Percentiles rank a stretch among this genome's conserved stretches.
Evolutionary conservation across 495 filamentous ascomycete species (phyloP).

Genomic region (Geoglossum glabrum): DNA sequence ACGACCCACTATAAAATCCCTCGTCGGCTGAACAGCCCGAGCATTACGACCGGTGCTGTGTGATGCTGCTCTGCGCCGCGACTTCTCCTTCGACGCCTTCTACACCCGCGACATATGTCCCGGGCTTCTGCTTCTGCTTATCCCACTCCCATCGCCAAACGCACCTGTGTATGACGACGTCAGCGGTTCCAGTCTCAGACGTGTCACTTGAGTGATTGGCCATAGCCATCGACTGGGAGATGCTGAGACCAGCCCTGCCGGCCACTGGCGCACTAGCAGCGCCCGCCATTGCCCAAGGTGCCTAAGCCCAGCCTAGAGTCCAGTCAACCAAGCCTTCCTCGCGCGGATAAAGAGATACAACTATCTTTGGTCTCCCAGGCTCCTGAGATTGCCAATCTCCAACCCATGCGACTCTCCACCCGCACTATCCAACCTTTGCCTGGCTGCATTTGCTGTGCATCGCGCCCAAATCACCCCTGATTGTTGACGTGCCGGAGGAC

Average conservation of each 20-base stretch:
- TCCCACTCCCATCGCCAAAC: not conserved
- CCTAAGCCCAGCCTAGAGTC: not conserved
- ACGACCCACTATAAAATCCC: not conserved
- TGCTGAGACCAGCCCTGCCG: not conserved
- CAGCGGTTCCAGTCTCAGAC: not conserved
- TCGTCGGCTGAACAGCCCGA: not conserved
- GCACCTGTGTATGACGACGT: not conserved
- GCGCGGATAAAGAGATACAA: not conserved
- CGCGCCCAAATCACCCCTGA: not conserved
- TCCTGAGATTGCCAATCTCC: not conserved
- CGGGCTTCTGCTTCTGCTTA: not conserved
- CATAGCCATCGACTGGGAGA: not conserved
- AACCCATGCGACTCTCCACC: not conserved
- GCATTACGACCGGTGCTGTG: not conserved
- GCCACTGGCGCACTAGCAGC: not conserved
- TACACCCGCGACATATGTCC: not conserved
- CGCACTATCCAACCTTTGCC: not conserved
- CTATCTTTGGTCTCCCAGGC: not conserved
- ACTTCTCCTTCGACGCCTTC: not conserved
- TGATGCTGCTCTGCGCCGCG: not conserved
- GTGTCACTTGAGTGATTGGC: not conserved
- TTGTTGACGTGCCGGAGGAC: not conserved
- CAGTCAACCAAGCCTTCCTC: not conserved
- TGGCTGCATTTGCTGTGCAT: not conserved
- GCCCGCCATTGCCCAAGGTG: not conserved